phyloP scores from a whole-genome alignment of 1,284 basidiomycete genomes.

The Jaminaea rosea region DNA sequence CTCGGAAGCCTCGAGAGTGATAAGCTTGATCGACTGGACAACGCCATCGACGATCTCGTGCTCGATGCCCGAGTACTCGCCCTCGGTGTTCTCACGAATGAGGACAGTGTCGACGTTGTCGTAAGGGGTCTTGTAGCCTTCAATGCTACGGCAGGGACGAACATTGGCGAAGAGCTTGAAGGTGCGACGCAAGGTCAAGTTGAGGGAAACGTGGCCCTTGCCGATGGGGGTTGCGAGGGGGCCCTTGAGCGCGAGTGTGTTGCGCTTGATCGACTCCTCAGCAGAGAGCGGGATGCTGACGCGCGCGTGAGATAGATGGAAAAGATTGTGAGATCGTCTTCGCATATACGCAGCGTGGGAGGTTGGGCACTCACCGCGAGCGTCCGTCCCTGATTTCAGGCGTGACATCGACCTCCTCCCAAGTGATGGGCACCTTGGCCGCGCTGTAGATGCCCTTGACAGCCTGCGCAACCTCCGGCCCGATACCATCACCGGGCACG shows the following conservation, averaged over 20 bases:
- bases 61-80: slow-evolving; percentile 98
- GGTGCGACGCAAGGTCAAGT: slow-evolving; percentile 89
- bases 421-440: slow-evolving; percentile 96
- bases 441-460: slow-evolving; percentile 98
- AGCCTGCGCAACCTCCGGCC: slow-evolving; percentile 91
- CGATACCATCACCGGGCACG: slow-evolving; percentile 55
- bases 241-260: slow-evolving; percentile 95
- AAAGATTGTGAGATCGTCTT: no score
- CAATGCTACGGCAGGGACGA: slow-evolving; percentile 87
- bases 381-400: slow-evolving; percentile 2
- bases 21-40: slow-evolving; percentile 98
- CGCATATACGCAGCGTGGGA: no score
- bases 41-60: slow-evolving; percentile 97
- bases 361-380: no score
- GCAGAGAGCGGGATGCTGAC: neutral
- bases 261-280: slow-evolving; percentile 78
- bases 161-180: slow-evolving; percentile 99
- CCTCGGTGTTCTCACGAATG: slow-evolving; percentile 99
- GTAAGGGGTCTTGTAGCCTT: slow-evolving; percentile 96
- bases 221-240: slow-evolving; percentile 61
- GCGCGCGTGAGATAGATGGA: no score
- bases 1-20: slow-evolving; percentile 97
- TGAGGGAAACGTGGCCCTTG: slow-evolving; percentile 96
- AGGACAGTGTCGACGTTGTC: slow-evolving; percentile 96
- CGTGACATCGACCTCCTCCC: slow-evolving; percentile 89